Evolutionary conservation across 495 filamentous ascomycete genomes (phyloP), one percentile per base, ranked within the genome.

Genomic region (Cenococcum geophilum): DNA sequence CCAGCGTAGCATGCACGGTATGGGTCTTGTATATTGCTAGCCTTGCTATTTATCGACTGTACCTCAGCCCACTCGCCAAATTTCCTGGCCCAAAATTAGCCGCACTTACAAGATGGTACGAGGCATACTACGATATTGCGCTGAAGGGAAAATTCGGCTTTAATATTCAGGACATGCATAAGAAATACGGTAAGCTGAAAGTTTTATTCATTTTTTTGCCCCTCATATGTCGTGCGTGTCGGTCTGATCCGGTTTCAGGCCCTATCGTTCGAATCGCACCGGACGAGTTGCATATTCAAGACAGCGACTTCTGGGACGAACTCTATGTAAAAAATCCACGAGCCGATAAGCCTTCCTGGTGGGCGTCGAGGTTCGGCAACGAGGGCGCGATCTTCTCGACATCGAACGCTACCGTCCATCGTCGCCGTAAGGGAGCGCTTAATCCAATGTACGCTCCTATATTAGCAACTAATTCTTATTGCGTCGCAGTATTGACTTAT

Each of bases 31-130:
- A 51, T 22, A 10, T 23, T 51, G 23, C 21, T 1, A 22, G 48
- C 23, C 48, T 51, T 1, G 48, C 48, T 22, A 51, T 51, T 32
- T 62, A 62, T 36, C 51, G 59, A 36, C 23, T 63, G 4, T 63
- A 36, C n/a, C 54, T 63, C n/a, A 40, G 49, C 47, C 57, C 57
- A 6, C 11, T 64, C 8, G 60, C 57, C 25, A 50, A 64, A 22
- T 55, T 64, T 27, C 57, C 62, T 23, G 62, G 62, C 23, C 62
- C 62, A 18, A 60, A 60, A 43, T 42, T 55, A 18, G 62, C 62
- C 4, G 62, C 62, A 3, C 35, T 49, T 11, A 60, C 62, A 10
- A 18, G 18, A 9, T 60, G 57, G 57, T 60, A 64, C 32, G 57
- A 64, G 25, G 45, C 52, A n/a, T 64, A 56, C 40, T 60, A 49